A percentile compares a stretch with the other conserved stretches of the same genome.
Evolutionary conservation across 805 yeast species (phyloP).

Genomic region (Lachancea kluyveri): DNA sequence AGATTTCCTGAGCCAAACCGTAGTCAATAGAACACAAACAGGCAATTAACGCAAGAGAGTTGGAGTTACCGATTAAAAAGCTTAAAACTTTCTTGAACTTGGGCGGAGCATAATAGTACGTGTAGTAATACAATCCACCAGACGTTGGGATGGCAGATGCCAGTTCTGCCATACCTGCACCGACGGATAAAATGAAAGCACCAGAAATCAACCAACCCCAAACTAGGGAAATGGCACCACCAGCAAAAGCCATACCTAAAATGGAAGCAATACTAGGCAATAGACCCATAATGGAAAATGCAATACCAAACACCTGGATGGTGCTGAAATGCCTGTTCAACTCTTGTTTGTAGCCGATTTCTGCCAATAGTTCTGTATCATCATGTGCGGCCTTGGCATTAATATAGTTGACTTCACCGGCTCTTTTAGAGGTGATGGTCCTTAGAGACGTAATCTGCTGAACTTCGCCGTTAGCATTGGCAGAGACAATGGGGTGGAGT

Average conservation of each 20-base stretch:
- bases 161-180: slow-evolving; percentile 49
- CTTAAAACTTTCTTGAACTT: slow-evolving; percentile 40
- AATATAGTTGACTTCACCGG: slow-evolving; percentile 17
- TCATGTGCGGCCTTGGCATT: slow-evolving; percentile 20
- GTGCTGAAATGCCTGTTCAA: slow-evolving; percentile 56
- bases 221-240: slow-evolving; percentile 54
- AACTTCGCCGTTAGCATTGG: slow-evolving; percentile 5
- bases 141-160: slow-evolving; percentile 61
- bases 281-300: slow-evolving; percentile 70
- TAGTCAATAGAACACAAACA: slow-evolving; percentile 56
- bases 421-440: slow-evolving; percentile 9
- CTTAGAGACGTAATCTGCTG: slow-evolving; percentile 6
- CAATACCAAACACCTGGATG: slow-evolving; percentile 62
- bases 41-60: slow-evolving; percentile 52
- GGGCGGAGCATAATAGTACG: slow-evolving; percentile 52
- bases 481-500: too few relatives aligned
- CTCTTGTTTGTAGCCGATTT: slow-evolving; percentile 70
- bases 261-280: slow-evolving; percentile 40
- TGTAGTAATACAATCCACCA: slow-evolving; percentile 61
- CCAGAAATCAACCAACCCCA: slow-evolving; percentile 60
- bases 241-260: slow-evolving; percentile 41
- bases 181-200: slow-evolving; percentile 43
- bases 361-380: slow-evolving; percentile 31
- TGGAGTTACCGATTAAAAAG: slow-evolving; percentile 53
- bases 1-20: slow-evolving; percentile 49